Conservation (phyloP, 2,329 filamentous ascomycete species). For the Ascochyta rabiei region DNA sequence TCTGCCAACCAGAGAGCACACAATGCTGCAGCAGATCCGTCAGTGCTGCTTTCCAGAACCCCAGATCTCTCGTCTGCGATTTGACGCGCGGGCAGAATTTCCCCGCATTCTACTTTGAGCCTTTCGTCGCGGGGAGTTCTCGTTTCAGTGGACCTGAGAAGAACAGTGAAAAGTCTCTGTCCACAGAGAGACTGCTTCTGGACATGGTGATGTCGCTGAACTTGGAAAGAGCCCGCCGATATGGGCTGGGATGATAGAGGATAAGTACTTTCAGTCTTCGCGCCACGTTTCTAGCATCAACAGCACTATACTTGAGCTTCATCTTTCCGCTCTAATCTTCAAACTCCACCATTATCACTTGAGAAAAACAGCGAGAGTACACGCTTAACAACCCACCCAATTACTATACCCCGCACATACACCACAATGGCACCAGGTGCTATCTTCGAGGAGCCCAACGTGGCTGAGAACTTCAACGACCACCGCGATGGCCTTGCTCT, state of each 20-base stretch:
- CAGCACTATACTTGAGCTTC: neutral
- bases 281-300: conserved; percentile 4
- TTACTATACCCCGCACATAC: neutral
- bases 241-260: conserved; percentile 32
- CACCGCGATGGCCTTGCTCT: conserved; percentile 63
- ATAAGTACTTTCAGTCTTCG: conserved; percentile 15
- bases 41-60: conserved; percentile 29
- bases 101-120: conserved; percentile 29
- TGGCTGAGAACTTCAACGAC: conserved; percentile 53
- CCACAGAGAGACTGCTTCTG: conserved; percentile 6
- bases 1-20: conserved; percentile 33
- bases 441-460: conserved; percentile 51
- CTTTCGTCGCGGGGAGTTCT: conserved; percentile 19
- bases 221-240: conserved; percentile 11
- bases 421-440: conserved; percentile 54
- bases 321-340: neutral
- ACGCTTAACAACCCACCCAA: conserved; percentile 17
- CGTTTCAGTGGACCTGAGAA: conserved; percentile 26
- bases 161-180: conserved; percentile 24
- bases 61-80: conserved; percentile 17
- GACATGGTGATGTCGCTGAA: conserved; percentile 6
- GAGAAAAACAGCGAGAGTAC: conserved; percentile 13
- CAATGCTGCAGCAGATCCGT: conserved; percentile 15
- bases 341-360: conserved; percentile 1
- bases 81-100: conserved; percentile 36